A percentile compares a stretch with the other conserved stretches of the same genome.
Evolutionary conservation across 139 green algal species (phyloP).

Genomic region (Picochlorum sp.): DNA sequence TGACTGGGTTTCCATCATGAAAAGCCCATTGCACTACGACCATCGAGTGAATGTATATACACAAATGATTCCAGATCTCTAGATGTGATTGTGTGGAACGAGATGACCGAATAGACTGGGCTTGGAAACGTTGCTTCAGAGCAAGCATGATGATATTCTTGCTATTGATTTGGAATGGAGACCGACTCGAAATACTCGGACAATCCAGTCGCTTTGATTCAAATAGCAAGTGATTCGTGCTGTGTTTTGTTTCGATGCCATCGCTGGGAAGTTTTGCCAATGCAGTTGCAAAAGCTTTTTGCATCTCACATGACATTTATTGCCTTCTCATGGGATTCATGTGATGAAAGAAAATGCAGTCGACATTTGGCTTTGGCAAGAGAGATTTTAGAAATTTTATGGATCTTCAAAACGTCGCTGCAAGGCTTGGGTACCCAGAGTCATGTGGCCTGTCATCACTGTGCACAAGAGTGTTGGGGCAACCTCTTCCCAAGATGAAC

Average conservation of each 20-base stretch:
- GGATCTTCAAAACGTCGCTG: conserved; percentile 24
- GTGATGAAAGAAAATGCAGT: conserved; percentile 27
- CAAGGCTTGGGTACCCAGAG: not conserved
- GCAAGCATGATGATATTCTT: conserved; percentile 23
- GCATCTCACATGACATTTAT: conserved; percentile 22
- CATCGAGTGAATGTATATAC: no score
- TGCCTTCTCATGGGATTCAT: conserved; percentile 24
- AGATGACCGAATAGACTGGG: conserved; percentile 1
- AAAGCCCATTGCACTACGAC: no score
- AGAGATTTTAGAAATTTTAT: conserved; percentile 11
- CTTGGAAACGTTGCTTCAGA: conserved; percentile 15
- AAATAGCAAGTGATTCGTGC: conserved; percentile 14
- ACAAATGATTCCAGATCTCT: not conserved
- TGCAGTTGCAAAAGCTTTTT: conserved; percentile 17
- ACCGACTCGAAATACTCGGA: conserved; percentile 11
- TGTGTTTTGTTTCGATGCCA: conserved; percentile 22
- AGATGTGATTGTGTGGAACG: conserved; percentile 8
- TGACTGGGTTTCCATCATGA: no score
- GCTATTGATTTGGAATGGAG: conserved; percentile 34
- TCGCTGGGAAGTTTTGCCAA: conserved; percentile 10
- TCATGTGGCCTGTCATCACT: conserved; percentile 22
- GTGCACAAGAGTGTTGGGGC: conserved; percentile 20
- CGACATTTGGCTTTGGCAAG: conserved; percentile 24
- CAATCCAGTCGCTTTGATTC: conserved; percentile 25
- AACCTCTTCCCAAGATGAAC: conserved; percentile 10